A percentile compares a stretch with the other conserved stretches of the same genome.
Evolutionary conservation across 2,329 filamentous ascomycete species (phyloP).

Genomic region (Curvularia spicifera): DNA sequence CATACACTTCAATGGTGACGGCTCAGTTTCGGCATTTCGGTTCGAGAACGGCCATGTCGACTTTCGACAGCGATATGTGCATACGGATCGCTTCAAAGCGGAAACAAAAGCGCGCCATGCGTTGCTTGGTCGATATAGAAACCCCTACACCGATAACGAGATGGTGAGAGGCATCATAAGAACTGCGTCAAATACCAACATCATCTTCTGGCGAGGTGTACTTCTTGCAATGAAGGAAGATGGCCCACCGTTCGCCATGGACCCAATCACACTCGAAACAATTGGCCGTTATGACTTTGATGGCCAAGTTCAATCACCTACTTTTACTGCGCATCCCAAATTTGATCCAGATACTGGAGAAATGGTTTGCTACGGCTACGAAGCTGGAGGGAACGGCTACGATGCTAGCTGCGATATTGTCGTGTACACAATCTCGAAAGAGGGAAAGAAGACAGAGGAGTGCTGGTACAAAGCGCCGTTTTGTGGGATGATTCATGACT

Average conservation of each 20-base stretch:
- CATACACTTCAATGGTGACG: conserved; percentile 57
- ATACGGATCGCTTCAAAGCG: conserved; percentile 52
- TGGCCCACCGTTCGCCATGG: conserved; percentile 49
- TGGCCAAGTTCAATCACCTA: conserved; percentile 48
- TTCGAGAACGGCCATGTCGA: conserved; percentile 53
- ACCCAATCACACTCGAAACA: conserved; percentile 52
- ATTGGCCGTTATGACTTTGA: conserved; percentile 50
- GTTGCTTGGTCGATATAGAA: conserved; percentile 64
- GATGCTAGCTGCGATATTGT: conserved; percentile 49
- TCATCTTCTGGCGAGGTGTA: conserved; percentile 64
- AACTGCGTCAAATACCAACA: conserved; percentile 65
- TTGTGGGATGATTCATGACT: conserved; percentile 51
- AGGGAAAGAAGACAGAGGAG: conserved; percentile 50
- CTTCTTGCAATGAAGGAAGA: conserved; percentile 62
- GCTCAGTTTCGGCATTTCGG: conserved; percentile 52
- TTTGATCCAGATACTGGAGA: conserved; percentile 53
- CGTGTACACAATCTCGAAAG: conserved; percentile 49
- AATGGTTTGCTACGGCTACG: conserved; percentile 52
- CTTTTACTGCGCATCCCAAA: conserved; percentile 56
- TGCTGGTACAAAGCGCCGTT: conserved; percentile 52
- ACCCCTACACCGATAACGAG: conserved; percentile 64
- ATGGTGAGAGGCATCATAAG: conserved; percentile 62
- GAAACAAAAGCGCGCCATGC: conserved; percentile 49
- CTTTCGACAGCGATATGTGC: conserved; percentile 53
- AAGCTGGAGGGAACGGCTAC: conserved; percentile 49